Evolutionary conservation across 768 basidiomycete species (phyloP).

Genomic region (Auriculariales sp.): DNA sequence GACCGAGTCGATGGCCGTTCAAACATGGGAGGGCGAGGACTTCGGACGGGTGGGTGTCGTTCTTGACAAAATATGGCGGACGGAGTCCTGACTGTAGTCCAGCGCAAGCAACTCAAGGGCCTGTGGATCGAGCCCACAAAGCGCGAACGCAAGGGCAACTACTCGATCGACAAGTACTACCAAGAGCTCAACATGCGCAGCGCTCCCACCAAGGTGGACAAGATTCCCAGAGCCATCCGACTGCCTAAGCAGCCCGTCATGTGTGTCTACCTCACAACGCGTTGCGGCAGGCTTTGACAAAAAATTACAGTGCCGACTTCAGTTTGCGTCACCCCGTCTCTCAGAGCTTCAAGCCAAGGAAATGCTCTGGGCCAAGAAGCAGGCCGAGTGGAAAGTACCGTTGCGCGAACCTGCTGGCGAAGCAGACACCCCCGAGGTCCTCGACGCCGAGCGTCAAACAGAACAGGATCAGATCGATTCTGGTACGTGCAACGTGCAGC

Average conservation of each 20-base stretch:
- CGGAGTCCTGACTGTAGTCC: constrained; percentile 5
- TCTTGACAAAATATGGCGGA: constrained; percentile 2
- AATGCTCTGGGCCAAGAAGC: neutral
- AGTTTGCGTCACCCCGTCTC: constrained; percentile 81
- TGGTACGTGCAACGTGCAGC: constrained; percentile 29
- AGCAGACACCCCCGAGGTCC: constrained; percentile 68
- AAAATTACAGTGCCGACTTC: constrained; percentile 68
- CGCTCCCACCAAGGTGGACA: constrained; percentile 65
- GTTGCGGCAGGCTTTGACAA: neutral
- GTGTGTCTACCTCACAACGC: constrained; percentile 27
- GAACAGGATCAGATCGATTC: constrained; percentile 84
- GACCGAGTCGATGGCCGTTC: constrained; percentile 67
- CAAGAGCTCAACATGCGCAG: constrained; percentile 79
- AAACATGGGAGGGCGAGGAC: constrained; percentile 94
- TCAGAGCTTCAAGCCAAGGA: constrained; percentile 56
- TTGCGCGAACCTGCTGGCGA: constrained; percentile 49
- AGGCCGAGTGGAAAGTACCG: constrained; percentile 13
- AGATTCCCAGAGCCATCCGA: constrained; percentile 67
- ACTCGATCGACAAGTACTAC: constrained; percentile 92
- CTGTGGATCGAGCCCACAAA: constrained; percentile 78
- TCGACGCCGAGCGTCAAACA: constrained; percentile 63
- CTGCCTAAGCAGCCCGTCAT: constrained; percentile 80
- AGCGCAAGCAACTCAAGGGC: constrained; percentile 57
- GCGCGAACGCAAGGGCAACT: constrained; percentile 85
- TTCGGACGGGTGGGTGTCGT: constrained; percentile 64